Conservation (phyloP, 129 eudicot species). For the Gnaphalium uliginosum region DNA sequence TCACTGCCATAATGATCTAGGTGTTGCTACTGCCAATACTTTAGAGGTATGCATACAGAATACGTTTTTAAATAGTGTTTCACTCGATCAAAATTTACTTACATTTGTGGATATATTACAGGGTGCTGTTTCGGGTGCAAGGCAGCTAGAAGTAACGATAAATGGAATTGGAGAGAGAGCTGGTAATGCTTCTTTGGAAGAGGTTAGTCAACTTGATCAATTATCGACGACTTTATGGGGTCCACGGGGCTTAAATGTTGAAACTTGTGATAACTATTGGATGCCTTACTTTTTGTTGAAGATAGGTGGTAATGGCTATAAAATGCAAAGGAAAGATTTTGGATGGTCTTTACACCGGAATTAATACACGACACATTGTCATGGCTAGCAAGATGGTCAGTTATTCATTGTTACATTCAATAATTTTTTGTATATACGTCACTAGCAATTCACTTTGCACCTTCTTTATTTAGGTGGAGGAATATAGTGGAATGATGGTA, state of each 20-base stretch:
- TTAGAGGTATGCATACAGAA: conserved; percentile 46
- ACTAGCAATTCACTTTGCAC: not conserved
- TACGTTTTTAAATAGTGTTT: not conserved
- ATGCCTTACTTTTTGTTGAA: conserved; percentile 9
- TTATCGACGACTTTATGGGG: not conserved
- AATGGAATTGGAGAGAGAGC: conserved; percentile 99
- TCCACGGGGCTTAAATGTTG: not conserved
- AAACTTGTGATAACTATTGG: not conserved
- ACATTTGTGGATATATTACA: conserved; percentile 24
- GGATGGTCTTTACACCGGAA: conserved; percentile 83
- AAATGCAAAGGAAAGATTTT: conserved; percentile 76
- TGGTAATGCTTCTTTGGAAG: conserved; percentile 95
- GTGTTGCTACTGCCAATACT: conserved; percentile 93
- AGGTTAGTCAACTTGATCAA: conserved; percentile 47
- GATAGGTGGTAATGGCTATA: conserved; percentile 88
- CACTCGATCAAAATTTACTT: not conserved
- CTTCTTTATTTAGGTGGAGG: conserved; percentile 62
- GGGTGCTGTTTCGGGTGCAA: conserved; percentile 93
- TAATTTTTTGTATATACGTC: too few species aligned
- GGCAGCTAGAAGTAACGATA: conserved; percentile 93
- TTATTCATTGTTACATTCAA: not conserved
- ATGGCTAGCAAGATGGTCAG: conserved; percentile 94
- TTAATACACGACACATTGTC: conserved; percentile 66
- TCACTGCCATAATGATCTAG: conserved; percentile 94
- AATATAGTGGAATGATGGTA: conserved; percentile 71